phyloP scores from a whole-genome alignment of 1,284 basidiomycete genomes.

The Ustilago xerochloae region DNA sequence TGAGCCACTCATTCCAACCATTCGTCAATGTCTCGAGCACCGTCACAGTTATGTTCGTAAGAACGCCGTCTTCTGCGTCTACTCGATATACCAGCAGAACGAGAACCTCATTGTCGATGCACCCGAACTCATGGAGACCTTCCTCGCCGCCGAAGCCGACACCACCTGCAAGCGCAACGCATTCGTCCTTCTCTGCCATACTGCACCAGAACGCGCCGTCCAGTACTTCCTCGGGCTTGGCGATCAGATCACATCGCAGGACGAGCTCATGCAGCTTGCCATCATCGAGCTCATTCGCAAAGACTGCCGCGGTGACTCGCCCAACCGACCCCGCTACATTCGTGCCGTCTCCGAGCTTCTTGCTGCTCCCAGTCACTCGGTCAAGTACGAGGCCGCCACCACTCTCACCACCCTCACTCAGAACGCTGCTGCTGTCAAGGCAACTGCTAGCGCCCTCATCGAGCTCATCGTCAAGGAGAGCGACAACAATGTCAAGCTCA shows the following conservation, averaged over 20 bases:
- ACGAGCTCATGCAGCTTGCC: slow-evolving; percentile 94
- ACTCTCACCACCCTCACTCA: slow-evolving; percentile 94
- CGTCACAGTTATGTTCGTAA: slow-evolving; percentile 98
- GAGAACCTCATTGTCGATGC: slow-evolving; percentile 96
- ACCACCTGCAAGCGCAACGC: slow-evolving; percentile 97
- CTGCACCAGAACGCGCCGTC: slow-evolving; percentile 88
- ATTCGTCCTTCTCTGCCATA: slow-evolving; percentile 91
- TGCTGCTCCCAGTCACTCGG: slow-evolving; percentile 88
- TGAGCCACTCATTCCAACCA: slow-evolving; percentile 93
- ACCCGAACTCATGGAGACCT: slow-evolving; percentile 94
- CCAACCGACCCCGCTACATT: slow-evolving; percentile 79
- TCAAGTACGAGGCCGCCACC: slow-evolving; percentile 97
- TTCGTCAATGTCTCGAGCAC: slow-evolving; percentile 94
- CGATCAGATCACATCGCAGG: slow-evolving; percentile 84
- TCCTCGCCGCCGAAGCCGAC: slow-evolving; percentile 89
- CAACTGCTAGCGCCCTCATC: slow-evolving; percentile 88
- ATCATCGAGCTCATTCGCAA: slow-evolving; percentile 93
- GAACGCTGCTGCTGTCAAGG: slow-evolving; percentile 95
- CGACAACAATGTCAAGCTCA: slow-evolving; percentile 99
- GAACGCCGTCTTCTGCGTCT: slow-evolving; percentile 96
- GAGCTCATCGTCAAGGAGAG: slow-evolving; percentile 93
- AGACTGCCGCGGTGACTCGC: slow-evolving; percentile 84
- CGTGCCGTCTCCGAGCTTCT: slow-evolving; percentile 94
- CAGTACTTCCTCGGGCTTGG: slow-evolving; percentile 88
- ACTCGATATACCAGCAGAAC: slow-evolving; percentile 83